Evolutionary conservation across 208 protist genomes (phyloP).

Genomic region (Vickermania ingenoplastis): DNA sequence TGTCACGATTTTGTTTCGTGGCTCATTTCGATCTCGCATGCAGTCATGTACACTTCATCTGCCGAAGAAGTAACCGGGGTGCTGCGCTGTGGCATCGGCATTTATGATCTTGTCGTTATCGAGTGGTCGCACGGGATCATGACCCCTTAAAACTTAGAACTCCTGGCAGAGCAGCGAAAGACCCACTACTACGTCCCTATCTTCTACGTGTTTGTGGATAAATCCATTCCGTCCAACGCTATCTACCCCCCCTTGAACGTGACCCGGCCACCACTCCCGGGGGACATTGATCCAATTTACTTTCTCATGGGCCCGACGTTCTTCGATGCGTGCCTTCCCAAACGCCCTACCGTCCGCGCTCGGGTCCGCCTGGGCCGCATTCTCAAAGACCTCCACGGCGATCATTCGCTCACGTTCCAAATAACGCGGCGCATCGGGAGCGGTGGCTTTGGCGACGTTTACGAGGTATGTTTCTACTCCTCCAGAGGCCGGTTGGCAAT

Average conservation of each 20-base stretch:
- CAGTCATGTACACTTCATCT: too few species aligned
- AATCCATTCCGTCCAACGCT: too few species aligned
- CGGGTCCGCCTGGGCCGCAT: not conserved
- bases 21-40: too few species aligned
- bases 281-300: not conserved
- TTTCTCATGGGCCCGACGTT: not conserved
- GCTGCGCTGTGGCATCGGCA: too few species aligned
- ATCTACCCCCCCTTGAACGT: too few species aligned
- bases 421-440: constrained; percentile 54
- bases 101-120: too few species aligned
- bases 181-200: not conserved
- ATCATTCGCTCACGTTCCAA: constrained; percentile 21
- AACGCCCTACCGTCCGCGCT: not conserved
- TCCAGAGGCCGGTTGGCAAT: constrained; percentile 65
- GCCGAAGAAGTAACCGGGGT: too few species aligned
- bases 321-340: not conserved
- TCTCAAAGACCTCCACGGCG: not conserved
- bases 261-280: not conserved
- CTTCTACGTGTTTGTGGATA: not conserved
- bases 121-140: too few species aligned
- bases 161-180: not conserved
- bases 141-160: too few species aligned
- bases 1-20: too few species aligned
- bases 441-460: constrained; percentile 70
- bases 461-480: constrained; percentile 55